A percentile compares a stretch with the other conserved stretches of the same genome.
These are phyloP conservation scores for Eremothecium gossypii DNA, from an alignment of 1,139 yeast genomes.

Conservation along the genomic window DNA sequence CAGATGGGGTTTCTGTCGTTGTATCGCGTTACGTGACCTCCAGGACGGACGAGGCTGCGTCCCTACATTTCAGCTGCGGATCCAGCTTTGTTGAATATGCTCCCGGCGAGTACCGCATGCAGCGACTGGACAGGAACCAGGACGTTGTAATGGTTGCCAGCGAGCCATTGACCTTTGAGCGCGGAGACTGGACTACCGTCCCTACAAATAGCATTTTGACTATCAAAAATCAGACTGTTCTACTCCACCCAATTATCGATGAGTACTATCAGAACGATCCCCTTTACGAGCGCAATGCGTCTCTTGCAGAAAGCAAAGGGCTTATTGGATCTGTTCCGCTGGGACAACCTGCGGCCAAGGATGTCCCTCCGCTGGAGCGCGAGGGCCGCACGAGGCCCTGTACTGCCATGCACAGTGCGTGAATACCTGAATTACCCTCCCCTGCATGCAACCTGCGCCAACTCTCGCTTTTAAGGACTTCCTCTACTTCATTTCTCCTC, in stretches of 20 bases:
- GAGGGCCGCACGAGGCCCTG: slow-evolving; percentile 54
- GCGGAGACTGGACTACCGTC: slow-evolving; percentile 96
- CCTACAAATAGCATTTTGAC: slow-evolving; percentile 89
- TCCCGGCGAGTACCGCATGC: slow-evolving; percentile 90
- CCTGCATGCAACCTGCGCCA: too few species aligned
- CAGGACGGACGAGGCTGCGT: slow-evolving; percentile 88
- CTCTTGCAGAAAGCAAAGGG: slow-evolving; percentile 83
- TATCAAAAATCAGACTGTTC: slow-evolving; percentile 73
- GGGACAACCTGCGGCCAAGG: slow-evolving; percentile 39
- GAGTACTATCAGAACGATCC: slow-evolving; percentile 78
- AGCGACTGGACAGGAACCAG: slow-evolving; percentile 82
- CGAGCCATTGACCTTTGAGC: slow-evolving; percentile 90
- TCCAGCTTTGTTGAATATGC: slow-evolving; percentile 81
- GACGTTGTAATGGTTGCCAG: slow-evolving; percentile 94
- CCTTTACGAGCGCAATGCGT: slow-evolving; percentile 57
- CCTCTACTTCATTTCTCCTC: too few species aligned
- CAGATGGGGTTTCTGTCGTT: slow-evolving; percentile 86
- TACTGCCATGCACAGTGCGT: slow-evolving; percentile 2
- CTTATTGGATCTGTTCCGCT: slow-evolving; percentile 72
- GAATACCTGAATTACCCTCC: too few species aligned
- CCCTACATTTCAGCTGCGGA: slow-evolving; percentile 89
- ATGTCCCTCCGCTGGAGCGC: slow-evolving; percentile 77
- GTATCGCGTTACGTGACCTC: slow-evolving; percentile 86
- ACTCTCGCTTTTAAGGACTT: too few species aligned
- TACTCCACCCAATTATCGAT: slow-evolving; percentile 84